These are phyloP conservation scores for Acanthamoeba triangularis DNA, from an alignment of 208 protist genomes.

Conservation along the genomic window DNA sequence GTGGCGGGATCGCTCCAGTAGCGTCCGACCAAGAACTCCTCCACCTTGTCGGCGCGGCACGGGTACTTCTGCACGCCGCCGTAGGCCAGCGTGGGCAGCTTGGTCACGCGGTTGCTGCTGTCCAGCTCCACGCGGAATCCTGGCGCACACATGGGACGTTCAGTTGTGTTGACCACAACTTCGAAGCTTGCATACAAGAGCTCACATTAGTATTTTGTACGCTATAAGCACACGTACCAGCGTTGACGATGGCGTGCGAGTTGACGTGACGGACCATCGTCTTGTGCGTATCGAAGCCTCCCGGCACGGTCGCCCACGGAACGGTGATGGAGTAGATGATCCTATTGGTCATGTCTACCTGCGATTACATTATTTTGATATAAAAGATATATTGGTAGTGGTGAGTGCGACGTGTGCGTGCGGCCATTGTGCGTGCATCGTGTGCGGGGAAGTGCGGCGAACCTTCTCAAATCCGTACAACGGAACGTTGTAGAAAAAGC, in stretches of 20 bases:
- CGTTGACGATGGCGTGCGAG: constrained; percentile 68
- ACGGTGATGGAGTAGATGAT: constrained; percentile 44
- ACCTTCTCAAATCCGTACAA: not conserved
- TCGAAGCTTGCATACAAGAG: too few relatives aligned
- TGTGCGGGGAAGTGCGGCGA: too few relatives aligned
- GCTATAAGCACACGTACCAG: not conserved
- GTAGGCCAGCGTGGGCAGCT: constrained; percentile 27
- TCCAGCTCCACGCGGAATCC: constrained; percentile 22
- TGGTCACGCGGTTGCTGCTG: not conserved
- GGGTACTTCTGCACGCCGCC: constrained; percentile 21
- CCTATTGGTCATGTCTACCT: not conserved
- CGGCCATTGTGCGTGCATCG: too few relatives aligned
- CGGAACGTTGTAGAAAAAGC: not conserved
- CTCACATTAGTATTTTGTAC: not conserved
- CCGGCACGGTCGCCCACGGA: not conserved
- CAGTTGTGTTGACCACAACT: not conserved
- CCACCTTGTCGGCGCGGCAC: not conserved
- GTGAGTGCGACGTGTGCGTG: too few relatives aligned
- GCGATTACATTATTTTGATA: too few relatives aligned
- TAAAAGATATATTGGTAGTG: too few relatives aligned
- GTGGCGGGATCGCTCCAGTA: constrained; percentile 5
- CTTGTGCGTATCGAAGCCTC: constrained; percentile 31
- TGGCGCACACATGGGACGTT: not conserved
- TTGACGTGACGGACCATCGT: constrained; percentile 34
- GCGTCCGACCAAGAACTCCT: constrained; percentile 10